Percentiles rank a stretch among this genome's conserved stretches.
Conservation (phyloP, 1,284 basidiomycete genomes). For the Phaffia rhodozyma region DNA sequence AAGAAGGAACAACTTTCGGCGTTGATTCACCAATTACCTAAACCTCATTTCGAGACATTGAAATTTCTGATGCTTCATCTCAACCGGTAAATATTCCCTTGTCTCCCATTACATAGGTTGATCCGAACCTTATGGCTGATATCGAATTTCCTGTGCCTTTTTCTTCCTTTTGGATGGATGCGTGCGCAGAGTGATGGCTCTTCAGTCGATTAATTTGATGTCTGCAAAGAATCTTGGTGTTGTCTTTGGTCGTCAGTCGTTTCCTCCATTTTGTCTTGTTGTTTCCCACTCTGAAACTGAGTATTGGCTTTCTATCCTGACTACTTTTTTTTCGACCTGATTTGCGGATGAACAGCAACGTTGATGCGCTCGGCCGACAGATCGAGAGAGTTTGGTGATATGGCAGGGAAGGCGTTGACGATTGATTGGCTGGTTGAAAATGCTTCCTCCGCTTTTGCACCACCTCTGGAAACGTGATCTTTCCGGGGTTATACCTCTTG, state of each 20-base stretch:
- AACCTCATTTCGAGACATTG: constrained; percentile 77
- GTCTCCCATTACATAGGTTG: not conserved
- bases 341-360: constrained; percentile 51
- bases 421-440: constrained; percentile 87
- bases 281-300: constrained; percentile 18
- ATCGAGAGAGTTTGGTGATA: constrained; percentile 82
- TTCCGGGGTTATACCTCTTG: no score
- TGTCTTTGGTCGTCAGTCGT: constrained; percentile 89
- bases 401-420: constrained; percentile 87
- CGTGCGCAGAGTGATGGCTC: constrained; percentile 50
- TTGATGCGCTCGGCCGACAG: constrained; percentile 81
- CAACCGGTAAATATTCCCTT: constrained; percentile 44
- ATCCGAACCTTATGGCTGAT: no score
- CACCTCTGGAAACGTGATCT: not conserved
- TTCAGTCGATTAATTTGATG: constrained; percentile 75
- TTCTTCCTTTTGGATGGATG: constrained; percentile 9
- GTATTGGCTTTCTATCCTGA: not conserved
- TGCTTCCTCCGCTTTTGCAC: constrained; percentile 44
- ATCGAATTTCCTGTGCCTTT: not conserved
- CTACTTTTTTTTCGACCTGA: constrained; percentile 1
- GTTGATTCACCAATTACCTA: constrained; percentile 65
- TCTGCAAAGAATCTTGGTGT: constrained; percentile 92
- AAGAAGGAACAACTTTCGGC: constrained; percentile 55
- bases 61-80: constrained; percentile 76
- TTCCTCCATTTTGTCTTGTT: not conserved